Conservation (phyloP, 108 stramenopile genomes). For the Nannochloropsis oceanica region DNA sequence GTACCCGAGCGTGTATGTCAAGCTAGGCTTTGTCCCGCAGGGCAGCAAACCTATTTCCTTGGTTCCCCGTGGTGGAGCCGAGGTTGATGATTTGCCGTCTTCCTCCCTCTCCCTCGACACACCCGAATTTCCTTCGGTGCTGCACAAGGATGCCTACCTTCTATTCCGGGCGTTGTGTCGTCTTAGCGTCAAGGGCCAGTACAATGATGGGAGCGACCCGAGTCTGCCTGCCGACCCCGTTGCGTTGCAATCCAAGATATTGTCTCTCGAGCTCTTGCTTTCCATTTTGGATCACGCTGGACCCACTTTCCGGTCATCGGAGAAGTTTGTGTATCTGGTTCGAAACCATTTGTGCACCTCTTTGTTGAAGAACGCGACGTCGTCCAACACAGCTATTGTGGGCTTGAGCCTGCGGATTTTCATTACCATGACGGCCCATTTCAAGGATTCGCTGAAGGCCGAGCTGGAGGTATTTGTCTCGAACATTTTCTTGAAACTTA, state of each 20-base stretch:
- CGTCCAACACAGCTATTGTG: conserved; percentile 60
- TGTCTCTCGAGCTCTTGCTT: conserved; percentile 82
- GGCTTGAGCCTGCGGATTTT: conserved; percentile 79
- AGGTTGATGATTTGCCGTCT: background rate
- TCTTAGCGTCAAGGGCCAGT: conserved; percentile 19
- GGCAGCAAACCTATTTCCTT: background rate
- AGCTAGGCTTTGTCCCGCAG: conserved; percentile 16
- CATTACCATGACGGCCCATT: conserved; percentile 67
- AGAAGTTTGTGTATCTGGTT: conserved; percentile 70
- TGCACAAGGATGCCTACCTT: conserved; percentile 87
- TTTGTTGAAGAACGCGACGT: conserved; percentile 84
- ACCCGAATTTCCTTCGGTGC: conserved; percentile 51
- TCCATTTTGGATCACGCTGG: conserved; percentile 59
- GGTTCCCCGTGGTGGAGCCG: background rate
- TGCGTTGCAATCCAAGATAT: conserved; percentile 66
- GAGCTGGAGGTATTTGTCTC: conserved; percentile 97
- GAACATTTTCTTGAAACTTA: conserved; percentile 89
- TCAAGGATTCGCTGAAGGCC: conserved; percentile 60
- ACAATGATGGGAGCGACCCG: background rate
- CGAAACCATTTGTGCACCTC: conserved; percentile 77
- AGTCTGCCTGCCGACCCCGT: conserved; percentile 44
- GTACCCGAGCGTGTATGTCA: conserved; percentile 25
- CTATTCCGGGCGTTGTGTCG: conserved; percentile 78
- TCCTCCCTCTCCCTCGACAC: background rate
- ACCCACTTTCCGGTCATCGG: conserved; percentile 43